Evolutionary conservation across 2,329 filamentous ascomycete species (phyloP).

Genomic region (Aspergillus fructus): DNA sequence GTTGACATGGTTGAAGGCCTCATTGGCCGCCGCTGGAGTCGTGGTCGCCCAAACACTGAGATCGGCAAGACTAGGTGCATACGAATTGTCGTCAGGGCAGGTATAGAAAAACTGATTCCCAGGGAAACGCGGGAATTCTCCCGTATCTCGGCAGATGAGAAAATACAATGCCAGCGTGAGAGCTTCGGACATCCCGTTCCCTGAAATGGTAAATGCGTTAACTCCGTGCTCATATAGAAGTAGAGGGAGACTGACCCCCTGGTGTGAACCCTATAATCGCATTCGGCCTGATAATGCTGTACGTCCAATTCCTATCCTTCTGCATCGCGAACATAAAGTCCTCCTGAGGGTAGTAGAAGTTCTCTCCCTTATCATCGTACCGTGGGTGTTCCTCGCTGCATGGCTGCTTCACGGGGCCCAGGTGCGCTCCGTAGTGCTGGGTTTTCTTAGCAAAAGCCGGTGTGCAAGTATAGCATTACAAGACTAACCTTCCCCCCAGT

Average conservation of each 20-base stretch:
- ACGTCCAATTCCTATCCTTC: slow-evolving; percentile 23
- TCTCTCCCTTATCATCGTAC: slow-evolving; percentile 20
- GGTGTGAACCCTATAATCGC: slow-evolving; percentile 27
- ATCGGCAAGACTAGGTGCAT: slow-evolving; percentile 28
- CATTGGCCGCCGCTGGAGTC: slow-evolving; percentile 21
- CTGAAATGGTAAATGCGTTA: background rate
- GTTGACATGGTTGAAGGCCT: slow-evolving; percentile 30
- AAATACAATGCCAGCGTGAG: slow-evolving; percentile 30
- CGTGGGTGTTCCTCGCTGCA: slow-evolving; percentile 21
- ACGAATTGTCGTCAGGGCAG: slow-evolving; percentile 28
- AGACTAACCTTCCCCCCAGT: slow-evolving; percentile 29
- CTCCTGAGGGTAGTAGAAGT: slow-evolving; percentile 26
- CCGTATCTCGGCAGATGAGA: slow-evolving; percentile 26
- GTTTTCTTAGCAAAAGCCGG: too few species aligned
- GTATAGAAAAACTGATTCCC: slow-evolving; percentile 31
- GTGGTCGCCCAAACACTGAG: slow-evolving; percentile 26
- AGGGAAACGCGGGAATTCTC: slow-evolving; percentile 22
- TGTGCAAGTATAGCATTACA: background rate
- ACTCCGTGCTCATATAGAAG: too few species aligned
- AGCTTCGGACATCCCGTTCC: slow-evolving; percentile 31
- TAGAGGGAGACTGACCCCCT: too few species aligned
- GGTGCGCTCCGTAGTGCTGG: slow-evolving; percentile 30
- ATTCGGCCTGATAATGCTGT: slow-evolving; percentile 30
- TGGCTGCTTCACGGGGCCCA: slow-evolving; percentile 25
- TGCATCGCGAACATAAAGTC: slow-evolving; percentile 21